Percentiles rank a stretch among this genome's conserved stretches.
Evolutionary conservation across 176 grass and related monocot genomes (phyloP).

Genomic region (Saccharum spontaneum): DNA sequence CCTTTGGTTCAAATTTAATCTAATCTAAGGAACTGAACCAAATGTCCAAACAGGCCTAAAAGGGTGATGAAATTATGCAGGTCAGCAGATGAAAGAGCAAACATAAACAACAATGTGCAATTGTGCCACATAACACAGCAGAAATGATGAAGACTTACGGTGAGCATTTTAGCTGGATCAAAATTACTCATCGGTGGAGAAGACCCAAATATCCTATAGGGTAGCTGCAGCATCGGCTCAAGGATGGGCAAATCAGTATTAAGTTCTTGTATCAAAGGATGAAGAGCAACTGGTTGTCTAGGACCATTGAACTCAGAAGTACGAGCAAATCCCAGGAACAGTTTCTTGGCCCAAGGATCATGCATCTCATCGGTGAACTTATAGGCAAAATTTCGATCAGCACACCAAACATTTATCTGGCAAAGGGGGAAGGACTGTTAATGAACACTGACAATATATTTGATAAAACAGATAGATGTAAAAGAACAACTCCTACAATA

Average conservation of each 20-base stretch:
- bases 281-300: constrained; percentile 54
- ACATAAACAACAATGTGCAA: constrained; percentile 14
- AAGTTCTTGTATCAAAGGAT: constrained; percentile 88
- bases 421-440: constrained; percentile 29
- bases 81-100: background rate
- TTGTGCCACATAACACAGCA: constrained; percentile 9
- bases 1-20: background rate
- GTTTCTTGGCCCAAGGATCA: constrained; percentile 91
- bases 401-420: constrained; percentile 76
- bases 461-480: constrained; percentile 18
- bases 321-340: constrained; percentile 91
- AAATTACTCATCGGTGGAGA: constrained; percentile 96
- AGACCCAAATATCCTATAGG: constrained; percentile 96
- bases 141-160: constrained; percentile 46
- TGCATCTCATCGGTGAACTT: constrained; percentile 85
- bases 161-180: constrained; percentile 99
- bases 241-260: constrained; percentile 48
- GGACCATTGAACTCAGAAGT: constrained; percentile 97
- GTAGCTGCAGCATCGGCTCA: constrained; percentile 73
- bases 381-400: constrained; percentile 87
- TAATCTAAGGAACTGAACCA: background rate
- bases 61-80: background rate
- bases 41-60: background rate
- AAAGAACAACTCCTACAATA: constrained; percentile 22
- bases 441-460: background rate